Evolutionary conservation across 1,139 yeast species (phyloP).

Genomic region (Geotrichum fermentans): DNA sequence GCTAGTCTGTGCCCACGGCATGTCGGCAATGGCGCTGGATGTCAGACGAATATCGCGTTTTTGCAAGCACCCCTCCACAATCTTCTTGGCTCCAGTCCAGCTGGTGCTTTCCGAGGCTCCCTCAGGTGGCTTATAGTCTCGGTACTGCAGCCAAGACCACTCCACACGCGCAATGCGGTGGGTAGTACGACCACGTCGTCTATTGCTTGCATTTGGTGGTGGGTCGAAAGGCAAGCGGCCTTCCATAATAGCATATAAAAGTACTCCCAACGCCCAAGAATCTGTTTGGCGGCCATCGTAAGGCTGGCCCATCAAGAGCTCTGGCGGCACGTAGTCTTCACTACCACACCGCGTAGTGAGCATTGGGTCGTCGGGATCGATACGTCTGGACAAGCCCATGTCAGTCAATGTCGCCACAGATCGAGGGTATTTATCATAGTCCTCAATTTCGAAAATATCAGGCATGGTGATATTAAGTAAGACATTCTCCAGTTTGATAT

Average conservation of each 20-base stretch:
- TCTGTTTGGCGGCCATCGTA: slow-evolving; percentile 89
- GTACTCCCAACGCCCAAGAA: slow-evolving; percentile 90
- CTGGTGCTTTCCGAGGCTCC: slow-evolving; percentile 29
- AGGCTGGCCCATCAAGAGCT: slow-evolving; percentile 78
- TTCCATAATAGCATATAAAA: slow-evolving; percentile 78
- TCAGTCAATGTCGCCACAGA: slow-evolving; percentile 70
- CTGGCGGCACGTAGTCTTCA: slow-evolving; percentile 94
- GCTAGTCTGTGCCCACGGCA: slow-evolving; percentile 31
- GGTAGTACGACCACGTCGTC: slow-evolving; percentile 59
- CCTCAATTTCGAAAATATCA: slow-evolving; percentile 1
- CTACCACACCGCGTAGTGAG: slow-evolving; percentile 89
- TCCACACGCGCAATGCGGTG: slow-evolving; percentile 89
- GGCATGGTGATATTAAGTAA: slow-evolving; percentile 1
- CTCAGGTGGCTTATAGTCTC: slow-evolving; percentile 14
- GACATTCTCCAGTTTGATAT: slow-evolving; percentile 70
- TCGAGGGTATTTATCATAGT: slow-evolving; percentile 24
- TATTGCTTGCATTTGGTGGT: slow-evolving; percentile 33
- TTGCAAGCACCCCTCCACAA: slow-evolving; percentile 52
- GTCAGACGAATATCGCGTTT: slow-evolving; percentile 50
- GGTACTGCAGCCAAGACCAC: slow-evolving; percentile 66
- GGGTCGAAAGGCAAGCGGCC: slow-evolving; percentile 84
- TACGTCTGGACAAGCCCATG: slow-evolving; percentile 75
- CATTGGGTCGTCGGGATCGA: slow-evolving; percentile 55
- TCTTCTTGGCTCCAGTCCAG: slow-evolving; percentile 46
- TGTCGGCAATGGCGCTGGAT: slow-evolving; percentile 39